phyloP scores from a whole-genome alignment of 768 basidiomycete species.

The Dioszegia aurantiaca region DNA sequence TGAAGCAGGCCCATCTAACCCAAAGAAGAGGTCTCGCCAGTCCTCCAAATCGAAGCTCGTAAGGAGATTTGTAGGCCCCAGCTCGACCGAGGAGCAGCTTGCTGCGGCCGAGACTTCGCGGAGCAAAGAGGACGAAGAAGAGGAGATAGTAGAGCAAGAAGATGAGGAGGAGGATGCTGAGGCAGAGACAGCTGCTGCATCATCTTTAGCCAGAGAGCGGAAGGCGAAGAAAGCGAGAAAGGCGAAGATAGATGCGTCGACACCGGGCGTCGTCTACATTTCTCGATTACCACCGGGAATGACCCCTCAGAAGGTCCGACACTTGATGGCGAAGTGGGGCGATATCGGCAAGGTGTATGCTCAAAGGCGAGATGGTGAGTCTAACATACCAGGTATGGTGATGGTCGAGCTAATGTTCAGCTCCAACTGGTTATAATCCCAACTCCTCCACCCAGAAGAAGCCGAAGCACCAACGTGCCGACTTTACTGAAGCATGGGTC shows the following conservation, averaged over 20 bases:
- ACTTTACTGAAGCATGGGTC: slow-evolving; percentile 96
- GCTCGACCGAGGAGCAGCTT: no score
- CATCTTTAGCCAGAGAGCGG: neutral
- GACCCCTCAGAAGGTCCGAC: slow-evolving; percentile 92
- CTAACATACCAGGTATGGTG: neutral
- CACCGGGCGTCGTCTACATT: slow-evolving; percentile 83
- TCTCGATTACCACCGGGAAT: slow-evolving; percentile 96
- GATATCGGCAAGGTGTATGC: slow-evolving; percentile 89
- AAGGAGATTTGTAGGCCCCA: no score
- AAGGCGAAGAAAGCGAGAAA: slow-evolving; percentile 20
- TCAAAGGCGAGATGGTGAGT: slow-evolving; percentile 75
- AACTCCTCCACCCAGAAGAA: slow-evolving; percentile 54
- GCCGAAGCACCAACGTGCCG: slow-evolving; percentile 81
- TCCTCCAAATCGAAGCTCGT: no score
- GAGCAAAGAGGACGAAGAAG: no score
- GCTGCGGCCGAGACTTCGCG: no score
- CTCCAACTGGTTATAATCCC: slow-evolving; percentile 51
- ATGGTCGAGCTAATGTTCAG: neutral
- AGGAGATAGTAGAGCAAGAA: no score
- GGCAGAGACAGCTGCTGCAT: neutral
- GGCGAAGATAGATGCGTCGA: slow-evolving; percentile 20
- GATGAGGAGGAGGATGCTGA: neutral
- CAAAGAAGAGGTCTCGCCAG: slow-evolving; percentile 4
- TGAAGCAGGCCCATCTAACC: slow-evolving; percentile 6
- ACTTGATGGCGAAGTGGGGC: slow-evolving; percentile 84